phyloP scores from a whole-genome alignment of 805 yeast species.

The Diddensiella santjacobensis region DNA sequence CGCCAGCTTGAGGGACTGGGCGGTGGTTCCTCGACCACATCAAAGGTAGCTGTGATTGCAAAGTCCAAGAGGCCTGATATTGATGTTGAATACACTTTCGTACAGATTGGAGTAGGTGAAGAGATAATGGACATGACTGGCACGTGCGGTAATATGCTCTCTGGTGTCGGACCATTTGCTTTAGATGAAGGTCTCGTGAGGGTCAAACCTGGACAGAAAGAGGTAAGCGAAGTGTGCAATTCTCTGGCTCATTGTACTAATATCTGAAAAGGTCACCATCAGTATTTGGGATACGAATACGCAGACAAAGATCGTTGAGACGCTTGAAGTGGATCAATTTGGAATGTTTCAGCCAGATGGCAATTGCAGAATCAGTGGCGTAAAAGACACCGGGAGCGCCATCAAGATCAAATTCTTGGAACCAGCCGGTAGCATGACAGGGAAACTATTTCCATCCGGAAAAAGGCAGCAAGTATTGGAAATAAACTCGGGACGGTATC shows the following conservation, averaged over 20 bases:
- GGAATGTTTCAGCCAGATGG: slow-evolving; percentile 8
- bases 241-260: too few relatives aligned
- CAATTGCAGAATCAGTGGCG: slow-evolving; percentile 5
- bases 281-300: slow-evolving; percentile 8
- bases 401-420: slow-evolving; percentile 10
- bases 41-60: slow-evolving; percentile 13
- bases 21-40: slow-evolving; percentile 12
- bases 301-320: background rate
- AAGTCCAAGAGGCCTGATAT: slow-evolving; percentile 5
- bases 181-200: slow-evolving; percentile 14
- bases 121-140: slow-evolving; percentile 7
- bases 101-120: slow-evolving; percentile 11
- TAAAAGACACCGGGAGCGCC: slow-evolving; percentile 2
- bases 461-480: background rate
- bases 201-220: background rate
- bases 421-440: slow-evolving; percentile 10
- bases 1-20: slow-evolving; percentile 18
- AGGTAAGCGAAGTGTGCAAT: too few relatives aligned
- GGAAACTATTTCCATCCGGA: slow-evolving; percentile 5
- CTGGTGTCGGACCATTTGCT: slow-evolving; percentile 20
- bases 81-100: slow-evolving; percentile 18
- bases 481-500: background rate
- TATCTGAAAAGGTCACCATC: slow-evolving; percentile 5
- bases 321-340: background rate
- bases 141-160: slow-evolving; percentile 17